Evolutionary conservation across 345 rosid genomes (phyloP), one percentile per base, ranked within the genome.

Genomic region (Raphanus sativus): DNA sequence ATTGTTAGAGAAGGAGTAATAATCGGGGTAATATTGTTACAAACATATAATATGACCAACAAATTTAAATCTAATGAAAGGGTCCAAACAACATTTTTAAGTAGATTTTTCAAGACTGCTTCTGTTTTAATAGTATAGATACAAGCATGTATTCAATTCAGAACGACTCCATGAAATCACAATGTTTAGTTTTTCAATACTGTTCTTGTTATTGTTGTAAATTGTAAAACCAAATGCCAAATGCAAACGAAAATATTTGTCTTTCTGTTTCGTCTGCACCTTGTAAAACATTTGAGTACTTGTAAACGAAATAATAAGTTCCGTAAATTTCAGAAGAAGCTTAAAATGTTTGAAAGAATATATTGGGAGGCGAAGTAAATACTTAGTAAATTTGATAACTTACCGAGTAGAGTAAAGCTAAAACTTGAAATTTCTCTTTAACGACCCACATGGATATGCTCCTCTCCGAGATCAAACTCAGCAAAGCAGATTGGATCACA

Each of bases 341-440:
- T 28, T 40, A 15, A 40, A 42, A 42, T 11, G 36, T 4, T n/a
- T 2, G 16, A n/a, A 58, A 61, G 0, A 34, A 25, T 60, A 36
- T 4, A n/a, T 61, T 40, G 40, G 68, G 29, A 26, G 69, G 33
- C 65, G 40, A 58, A 26, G 3, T 17, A 42, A 32, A n/a, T 36
- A 67, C 21, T 21, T 21, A 21, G 21, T 36, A 15, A 52, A 36
- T 32, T 34, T 25, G 52, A 67, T 54, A 34, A 67, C 89, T 83
- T 61, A 87, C 94, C 26, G 91, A 83, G 48, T 82, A 89, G 33
- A 89, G 74, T 58, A 86, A 80, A 50, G 84, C 70, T 26, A 89
- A 17, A 42, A 89, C 75, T 65, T 85, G 83, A n/a, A 81, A 70
- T 60, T 77, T 86, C 1, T 87, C 85, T 80, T 76, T 84, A 67